Evolutionary conservation across 352 stramenopile genomes (phyloP), one percentile per base, ranked within the genome.

Genomic region (Phytophthora aleatoria): DNA sequence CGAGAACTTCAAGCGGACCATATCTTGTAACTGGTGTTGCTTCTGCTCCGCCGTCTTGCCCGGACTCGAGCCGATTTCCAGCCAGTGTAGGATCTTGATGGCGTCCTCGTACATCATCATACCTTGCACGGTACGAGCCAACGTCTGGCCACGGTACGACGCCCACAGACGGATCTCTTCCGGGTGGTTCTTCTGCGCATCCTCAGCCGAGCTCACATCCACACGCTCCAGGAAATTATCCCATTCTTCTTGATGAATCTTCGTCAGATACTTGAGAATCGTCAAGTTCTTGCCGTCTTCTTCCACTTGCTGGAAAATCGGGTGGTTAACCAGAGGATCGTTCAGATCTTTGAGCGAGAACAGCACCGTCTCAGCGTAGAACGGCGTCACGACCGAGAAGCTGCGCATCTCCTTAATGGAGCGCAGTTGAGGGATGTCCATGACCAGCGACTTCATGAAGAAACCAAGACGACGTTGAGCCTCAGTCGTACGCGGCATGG

Each of bases 81-180:
- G 60, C 85, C 85, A 94, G 64, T 94, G 85, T 30, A 94, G 38
- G 50, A 95, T 92, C 72, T 93, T 95, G 61, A 95, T 92, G 20
- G 85, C 85, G 53, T 93, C 85, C 61, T 93, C 84, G 49, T 95
- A 95, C 71, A 93, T 82, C 84, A 93, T 93, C 84, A 95, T 93
- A 13, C 86, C 86, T 47, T 91, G 84, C 28, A 93, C 84, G 1
- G 86, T 93, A 59, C 86, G 83, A 12, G 83, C 77, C 20, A 95
- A 69, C 30, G 86, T 95, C 58, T 95, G 86, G 16, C 84, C 84
- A 54, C 86, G 84, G 71, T 90, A 93, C 39, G 84, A 92, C 7
- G 86, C 84, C 86, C 86, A 95, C 26, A 93, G 49, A 64, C 84
- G 83, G 41, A 94, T 89, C 50, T 92, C 85, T 36, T 89, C 70